Conservation (phyloP, 1,284 basidiomycete species). For the Trametes polyzona region DNA sequence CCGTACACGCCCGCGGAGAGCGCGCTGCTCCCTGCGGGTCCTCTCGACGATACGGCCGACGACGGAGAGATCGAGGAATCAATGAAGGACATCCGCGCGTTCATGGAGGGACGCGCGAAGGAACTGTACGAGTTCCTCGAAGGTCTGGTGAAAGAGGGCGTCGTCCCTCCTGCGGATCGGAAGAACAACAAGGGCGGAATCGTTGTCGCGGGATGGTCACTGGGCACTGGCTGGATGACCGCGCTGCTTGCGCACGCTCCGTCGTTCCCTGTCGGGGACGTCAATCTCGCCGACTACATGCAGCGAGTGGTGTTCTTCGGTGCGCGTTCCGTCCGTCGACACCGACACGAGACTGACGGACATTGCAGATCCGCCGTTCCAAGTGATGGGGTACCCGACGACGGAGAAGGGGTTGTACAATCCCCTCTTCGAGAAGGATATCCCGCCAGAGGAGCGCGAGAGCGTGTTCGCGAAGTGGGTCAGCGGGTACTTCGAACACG, state of each 20-base stretch:
- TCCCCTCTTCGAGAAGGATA: not conserved
- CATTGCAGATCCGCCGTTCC: not conserved
- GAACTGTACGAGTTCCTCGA: slow-evolving; percentile 19
- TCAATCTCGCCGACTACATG: slow-evolving; percentile 19
- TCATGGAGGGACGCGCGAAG: slow-evolving; percentile 10
- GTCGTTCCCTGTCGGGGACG: slow-evolving; percentile 11
- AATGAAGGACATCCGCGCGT: too few relatives aligned
- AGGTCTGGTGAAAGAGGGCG: slow-evolving; percentile 9
- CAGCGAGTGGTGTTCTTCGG: slow-evolving; percentile 26
- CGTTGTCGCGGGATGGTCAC: slow-evolving; percentile 21
- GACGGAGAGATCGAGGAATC: not conserved
- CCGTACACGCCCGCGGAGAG: slow-evolving; percentile 28
- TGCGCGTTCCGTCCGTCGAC: not conserved
- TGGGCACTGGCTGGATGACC: slow-evolving; percentile 11
- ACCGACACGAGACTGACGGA: not conserved
- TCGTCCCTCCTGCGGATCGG: not conserved
- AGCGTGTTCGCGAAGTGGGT: not conserved
- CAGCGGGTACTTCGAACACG: not conserved
- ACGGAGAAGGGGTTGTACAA: not conserved
- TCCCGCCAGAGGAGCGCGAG: not conserved
- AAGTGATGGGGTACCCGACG: not conserved
- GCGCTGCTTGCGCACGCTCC: slow-evolving; percentile 22
- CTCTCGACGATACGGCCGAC: not conserved
- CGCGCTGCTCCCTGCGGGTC: not conserved
- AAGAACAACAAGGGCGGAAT: slow-evolving; percentile 14